phyloP scores from a whole-genome alignment of 495 filamentous ascomycete genomes.

The Elasticomyces elasticus region DNA sequence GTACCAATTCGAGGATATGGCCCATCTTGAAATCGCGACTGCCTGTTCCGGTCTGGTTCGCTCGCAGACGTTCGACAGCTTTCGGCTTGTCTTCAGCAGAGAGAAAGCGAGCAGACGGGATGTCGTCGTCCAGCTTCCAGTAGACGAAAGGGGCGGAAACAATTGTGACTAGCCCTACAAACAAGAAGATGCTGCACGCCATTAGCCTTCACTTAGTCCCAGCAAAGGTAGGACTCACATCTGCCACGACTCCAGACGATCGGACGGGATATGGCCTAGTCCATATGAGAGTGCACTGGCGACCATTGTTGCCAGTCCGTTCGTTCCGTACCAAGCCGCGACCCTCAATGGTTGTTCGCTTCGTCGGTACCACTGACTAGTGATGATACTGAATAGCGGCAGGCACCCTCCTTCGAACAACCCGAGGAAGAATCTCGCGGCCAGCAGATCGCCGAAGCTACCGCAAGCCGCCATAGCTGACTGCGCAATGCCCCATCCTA shows the following conservation, averaged over 20 bases:
- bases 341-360: constrained; percentile 42
- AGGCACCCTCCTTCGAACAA: constrained; percentile 46
- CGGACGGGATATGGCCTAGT: constrained; percentile 45
- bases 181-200: constrained; percentile 35
- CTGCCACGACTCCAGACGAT: constrained; percentile 49
- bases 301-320: constrained; percentile 41
- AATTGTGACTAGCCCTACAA: constrained; percentile 42
- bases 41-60: constrained; percentile 24
- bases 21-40: constrained; percentile 37
- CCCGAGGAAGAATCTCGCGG: constrained; percentile 48
- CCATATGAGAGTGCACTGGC: constrained; percentile 40
- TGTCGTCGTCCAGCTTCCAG: constrained; percentile 40
- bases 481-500: constrained; percentile 45
- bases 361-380: constrained; percentile 42
- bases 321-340: constrained; percentile 42
- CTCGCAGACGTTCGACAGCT: constrained; percentile 23
- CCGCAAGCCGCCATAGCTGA: constrained; percentile 39
- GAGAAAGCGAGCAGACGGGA: constrained; percentile 29
- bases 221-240: constrained; percentile 36
- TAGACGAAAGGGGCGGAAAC: constrained; percentile 37
- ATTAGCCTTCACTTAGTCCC: not conserved
- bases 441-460: constrained; percentile 42
- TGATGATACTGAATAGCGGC: constrained; percentile 47
- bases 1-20: constrained; percentile 38
- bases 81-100: constrained; percentile 14